Evolutionary conservation across 345 rosid genomes (phyloP).

Genomic region (Chamaenerion angustifolium): DNA sequence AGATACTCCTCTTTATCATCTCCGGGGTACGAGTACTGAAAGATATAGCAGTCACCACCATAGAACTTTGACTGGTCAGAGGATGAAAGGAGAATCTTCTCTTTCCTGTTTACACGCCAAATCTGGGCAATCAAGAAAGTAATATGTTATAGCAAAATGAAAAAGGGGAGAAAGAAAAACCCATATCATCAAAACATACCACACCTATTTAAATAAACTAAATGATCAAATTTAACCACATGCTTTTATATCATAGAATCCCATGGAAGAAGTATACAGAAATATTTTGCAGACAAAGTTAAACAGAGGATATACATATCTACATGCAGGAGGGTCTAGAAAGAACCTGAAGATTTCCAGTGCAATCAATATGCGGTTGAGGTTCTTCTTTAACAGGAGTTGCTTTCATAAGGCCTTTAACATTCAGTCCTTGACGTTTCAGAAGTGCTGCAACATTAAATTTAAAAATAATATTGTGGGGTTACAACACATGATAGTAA

Average conservation of each 20-base stretch:
- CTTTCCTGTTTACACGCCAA: slow-evolving; percentile 66
- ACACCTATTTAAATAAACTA: not conserved
- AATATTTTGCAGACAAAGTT: too few relatives aligned
- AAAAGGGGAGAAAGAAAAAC: not conserved
- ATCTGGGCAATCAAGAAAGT: too few relatives aligned
- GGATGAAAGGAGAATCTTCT: slow-evolving; percentile 63
- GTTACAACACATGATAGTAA: too few relatives aligned
- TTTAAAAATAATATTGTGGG: too few relatives aligned
- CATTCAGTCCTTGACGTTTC: slow-evolving; percentile 86
- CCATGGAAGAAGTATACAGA: too few relatives aligned
- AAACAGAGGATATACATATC: not conserved
- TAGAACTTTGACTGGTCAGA: slow-evolving; percentile 79
- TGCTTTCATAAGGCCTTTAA: slow-evolving; percentile 72
- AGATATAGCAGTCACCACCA: slow-evolving; percentile 80
- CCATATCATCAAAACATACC: slow-evolving; percentile 1
- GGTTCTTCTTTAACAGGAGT: slow-evolving; percentile 74
- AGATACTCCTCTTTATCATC: slow-evolving; percentile 86
- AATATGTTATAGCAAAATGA: too few relatives aligned
- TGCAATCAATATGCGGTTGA: slow-evolving; percentile 76
- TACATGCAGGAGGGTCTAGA: not conserved
- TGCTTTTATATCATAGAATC: too few relatives aligned
- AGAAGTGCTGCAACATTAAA: slow-evolving; percentile 44
- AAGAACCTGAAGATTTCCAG: slow-evolving; percentile 85
- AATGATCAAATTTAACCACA: too few relatives aligned
- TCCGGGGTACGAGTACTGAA: slow-evolving; percentile 84